Base-by-base conservation (phyloP, 495 filamentous ascomycete genomes). In the Amniculicola lignicola region DNA sequence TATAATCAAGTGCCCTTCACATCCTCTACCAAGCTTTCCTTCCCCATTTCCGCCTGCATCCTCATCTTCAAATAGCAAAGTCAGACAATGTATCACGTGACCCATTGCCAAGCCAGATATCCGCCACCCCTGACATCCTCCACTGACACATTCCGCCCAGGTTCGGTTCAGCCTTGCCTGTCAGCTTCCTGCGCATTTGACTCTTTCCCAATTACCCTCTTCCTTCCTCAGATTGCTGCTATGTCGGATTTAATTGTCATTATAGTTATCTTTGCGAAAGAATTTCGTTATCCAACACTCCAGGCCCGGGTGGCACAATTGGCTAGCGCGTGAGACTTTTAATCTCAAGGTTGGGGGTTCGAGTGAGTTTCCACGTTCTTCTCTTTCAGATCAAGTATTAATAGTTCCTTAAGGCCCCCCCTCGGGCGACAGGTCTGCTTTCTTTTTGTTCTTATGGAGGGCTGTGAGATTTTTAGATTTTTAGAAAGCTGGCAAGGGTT, bases 241-340 rank as follows among this genome's bases (percentile, higher is more conserved):
- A 7, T 7, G 9, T 19, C 37, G 19, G 6, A 40, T 9, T 40
- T 18, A 9, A 9, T 12, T 6, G 37, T 18, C 19, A 40, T 19
- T 10, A 12, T 40, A 40, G 7, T 10, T 10, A 10, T 40, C 6
- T 9, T 18, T 12, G 16, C 37, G 37, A n/a, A 2, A 15, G 18
- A 33, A 16, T 25, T 18, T 5, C 18, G 29, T 41, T 24, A 18
- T n/a, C 40, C 31, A 22, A 40, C 4, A n/a, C 3, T 10, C 28
- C 5, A 45, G 39, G 57, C 57, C 57, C 57, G 57, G 57, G 24
- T 60, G 57, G 57, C 57, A 60, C 57, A 60, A 60, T 60, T 60
- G 57, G 57, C 44, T 60, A 60, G 57, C 57, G 57, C 57, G 57
- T 60, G 57, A 60, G 57, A 60, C 57, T 60, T 60, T 60, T 60